Percentiles rank a stretch among this genome's conserved stretches.
Conservation (phyloP, 345 rosid species). For the Cardamine resedifolia region DNA sequence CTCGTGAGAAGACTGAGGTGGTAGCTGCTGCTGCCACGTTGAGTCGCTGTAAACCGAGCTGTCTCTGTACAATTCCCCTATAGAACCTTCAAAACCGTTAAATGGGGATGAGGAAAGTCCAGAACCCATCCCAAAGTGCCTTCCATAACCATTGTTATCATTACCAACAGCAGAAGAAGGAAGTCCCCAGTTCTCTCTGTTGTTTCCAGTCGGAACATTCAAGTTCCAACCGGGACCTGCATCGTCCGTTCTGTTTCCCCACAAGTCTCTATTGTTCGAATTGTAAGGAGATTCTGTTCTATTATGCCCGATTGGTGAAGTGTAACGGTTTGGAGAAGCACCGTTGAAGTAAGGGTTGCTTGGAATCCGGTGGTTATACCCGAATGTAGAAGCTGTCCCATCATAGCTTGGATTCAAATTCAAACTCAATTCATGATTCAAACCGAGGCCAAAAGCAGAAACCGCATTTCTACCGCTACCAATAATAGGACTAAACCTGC, state of each 20-base stretch:
- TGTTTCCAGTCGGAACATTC: constrained; percentile 59
- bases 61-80: constrained; percentile 58
- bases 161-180: constrained; percentile 43
- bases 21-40: constrained; percentile 56
- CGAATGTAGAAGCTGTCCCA: constrained; percentile 43
- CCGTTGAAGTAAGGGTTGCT: constrained; percentile 50
- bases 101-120: constrained; percentile 48
- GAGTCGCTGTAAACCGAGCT: constrained; percentile 69
- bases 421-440: constrained; percentile 66
- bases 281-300: constrained; percentile 57
- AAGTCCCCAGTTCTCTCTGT: constrained; percentile 66
- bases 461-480: constrained; percentile 51
- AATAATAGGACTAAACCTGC: constrained; percentile 65
- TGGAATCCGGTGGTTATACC: constrained; percentile 51
- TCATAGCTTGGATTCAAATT: constrained; percentile 50
- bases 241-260: constrained; percentile 68
- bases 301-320: constrained; percentile 63
- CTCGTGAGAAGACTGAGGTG: constrained; percentile 51
- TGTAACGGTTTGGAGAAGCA: constrained; percentile 59
- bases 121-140: constrained; percentile 48
- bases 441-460: constrained; percentile 57
- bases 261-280: constrained; percentile 56
- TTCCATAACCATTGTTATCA: constrained; percentile 43
- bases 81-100: constrained; percentile 59
- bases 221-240: constrained; percentile 60